These are phyloP conservation scores for Notholithocarpus densiflorus DNA, from an alignment of 306 rosid species.

Conservation along the genomic window DNA sequence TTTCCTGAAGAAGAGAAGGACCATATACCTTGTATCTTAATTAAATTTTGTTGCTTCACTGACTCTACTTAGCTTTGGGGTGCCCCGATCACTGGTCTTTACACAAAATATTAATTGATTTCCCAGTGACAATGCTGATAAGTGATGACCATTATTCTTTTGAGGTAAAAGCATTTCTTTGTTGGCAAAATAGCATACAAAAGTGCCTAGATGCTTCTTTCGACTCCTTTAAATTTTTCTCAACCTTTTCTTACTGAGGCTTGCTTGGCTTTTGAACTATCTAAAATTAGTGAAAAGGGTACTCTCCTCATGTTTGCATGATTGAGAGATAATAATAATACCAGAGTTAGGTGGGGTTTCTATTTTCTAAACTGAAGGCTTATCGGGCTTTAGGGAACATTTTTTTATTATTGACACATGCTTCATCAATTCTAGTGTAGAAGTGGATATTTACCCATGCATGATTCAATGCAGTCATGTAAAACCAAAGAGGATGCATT, in stretches of 20 bases:
- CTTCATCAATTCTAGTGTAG: neutral
- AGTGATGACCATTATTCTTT: constrained; percentile 20
- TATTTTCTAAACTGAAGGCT: constrained; percentile 7
- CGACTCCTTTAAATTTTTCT: constrained; percentile 17
- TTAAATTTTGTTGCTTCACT: neutral
- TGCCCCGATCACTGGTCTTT: constrained; percentile 2
- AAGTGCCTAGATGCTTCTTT: constrained; percentile 40
- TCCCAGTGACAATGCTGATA: constrained; percentile 31
- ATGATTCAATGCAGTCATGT: neutral
- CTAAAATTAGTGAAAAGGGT: constrained; percentile 21
- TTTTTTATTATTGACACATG: neutral
- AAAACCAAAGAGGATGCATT: neutral
- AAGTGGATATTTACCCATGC: neutral
- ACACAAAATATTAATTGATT: neutral
- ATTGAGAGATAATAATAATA: constrained; percentile 33
- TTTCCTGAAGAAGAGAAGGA: neutral
- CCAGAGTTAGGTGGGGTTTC: constrained; percentile 5
- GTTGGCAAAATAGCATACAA: constrained; percentile 61
- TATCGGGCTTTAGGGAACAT: neutral
- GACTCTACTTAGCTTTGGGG: constrained; percentile 11
- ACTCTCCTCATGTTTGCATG: constrained; percentile 56
- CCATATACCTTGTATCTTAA: neutral
- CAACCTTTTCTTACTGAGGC: constrained; percentile 20
- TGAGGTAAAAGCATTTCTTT: constrained; percentile 36
- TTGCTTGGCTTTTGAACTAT: constrained; percentile 32